Evolutionary conservation across 2,329 filamentous ascomycete species (phyloP), one percentile per base, ranked within the genome.

Genomic region (Parastagonospora avenae): DNA sequence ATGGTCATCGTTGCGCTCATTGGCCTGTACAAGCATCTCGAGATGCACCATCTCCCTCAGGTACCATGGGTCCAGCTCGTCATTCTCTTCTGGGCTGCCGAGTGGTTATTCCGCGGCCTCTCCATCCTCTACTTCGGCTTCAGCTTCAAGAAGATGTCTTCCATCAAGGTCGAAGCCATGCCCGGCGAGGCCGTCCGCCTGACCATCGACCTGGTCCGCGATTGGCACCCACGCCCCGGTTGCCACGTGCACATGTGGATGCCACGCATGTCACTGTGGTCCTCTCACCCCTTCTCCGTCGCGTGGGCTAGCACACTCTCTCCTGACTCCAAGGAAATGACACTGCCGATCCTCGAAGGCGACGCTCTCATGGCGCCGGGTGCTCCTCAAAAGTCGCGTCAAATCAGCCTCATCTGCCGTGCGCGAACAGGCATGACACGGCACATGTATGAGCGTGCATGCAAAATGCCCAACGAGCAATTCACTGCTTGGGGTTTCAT

Each of bases 21-120:
- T 49, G 87, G 86, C 64, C 86, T 92, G 8, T 94, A 87, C 82
- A 78, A 92, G 32, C 94, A 97, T 77, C 85, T 91, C 64, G 80
- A 84, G 38, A 78, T 89, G 8, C 84, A 90, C 27, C 74, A 79
- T 4, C 77, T 91, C 8, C 78, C 88, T 2, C 89, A 93, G 67
- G 79, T 89, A 39, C 80, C 86, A 1, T 96, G 89, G 80, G 81
- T 96, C 63, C 79, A 91, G 54, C 84, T 86, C 30, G 82, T 92
- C 51, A 79, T 95, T 59, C 67, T 82, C n/a, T 76, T 96, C 35
- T 99, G 92, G 92, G 81, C 82, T 32, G 75, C 80, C 6, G 93
- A 97, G 65, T 79, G 79, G 52, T 54, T 75, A 28, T 71, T 73
- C 58, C 79, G 84, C 30, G 62, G 81, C 15, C 50, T 71, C 24